These are phyloP conservation scores for Aspergillus transmontanensis DNA, from an alignment of 2,329 filamentous ascomycete species.

Conservation along the genomic window DNA sequence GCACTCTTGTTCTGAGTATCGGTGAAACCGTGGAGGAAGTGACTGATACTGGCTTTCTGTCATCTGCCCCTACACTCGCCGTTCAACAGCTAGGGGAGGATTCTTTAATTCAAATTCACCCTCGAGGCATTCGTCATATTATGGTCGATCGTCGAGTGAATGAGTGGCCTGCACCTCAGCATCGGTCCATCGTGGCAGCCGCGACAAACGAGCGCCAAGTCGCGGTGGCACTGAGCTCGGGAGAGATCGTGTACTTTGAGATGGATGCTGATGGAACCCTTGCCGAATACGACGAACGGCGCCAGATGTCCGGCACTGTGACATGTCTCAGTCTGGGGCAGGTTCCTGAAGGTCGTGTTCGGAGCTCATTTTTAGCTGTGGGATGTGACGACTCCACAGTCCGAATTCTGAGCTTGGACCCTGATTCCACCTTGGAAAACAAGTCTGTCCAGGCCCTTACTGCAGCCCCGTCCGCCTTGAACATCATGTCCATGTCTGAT, in stretches of 20 bases:
- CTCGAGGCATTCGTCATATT: slow-evolving; percentile 93
- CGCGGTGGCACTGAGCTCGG: slow-evolving; percentile 88
- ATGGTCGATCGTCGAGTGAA: slow-evolving; percentile 75
- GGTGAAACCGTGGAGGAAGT: slow-evolving; percentile 97
- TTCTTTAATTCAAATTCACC: slow-evolving; percentile 89
- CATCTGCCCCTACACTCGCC: slow-evolving; percentile 83
- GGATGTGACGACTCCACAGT: slow-evolving; percentile 97
- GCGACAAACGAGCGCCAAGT: slow-evolving; percentile 93
- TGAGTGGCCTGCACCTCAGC: slow-evolving; percentile 90
- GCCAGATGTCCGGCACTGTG: slow-evolving; percentile 92
- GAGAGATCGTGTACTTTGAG: slow-evolving; percentile 97
- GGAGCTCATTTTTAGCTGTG: slow-evolving; percentile 92
- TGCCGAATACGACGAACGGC: slow-evolving; percentile 92
- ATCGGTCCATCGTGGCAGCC: slow-evolving; percentile 92
- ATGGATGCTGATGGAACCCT: slow-evolving; percentile 90
- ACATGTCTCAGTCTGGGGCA: slow-evolving; percentile 92
- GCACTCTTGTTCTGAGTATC: slow-evolving; percentile 89
- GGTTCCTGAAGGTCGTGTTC: slow-evolving; percentile 83
- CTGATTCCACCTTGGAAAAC: slow-evolving; percentile 85
- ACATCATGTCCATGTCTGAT: slow-evolving; percentile 94
- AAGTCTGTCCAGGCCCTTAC: slow-evolving; percentile 94
- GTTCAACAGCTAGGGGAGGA: slow-evolving; percentile 94
- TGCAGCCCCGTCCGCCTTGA: slow-evolving; percentile 82
- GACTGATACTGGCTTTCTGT: slow-evolving; percentile 87
- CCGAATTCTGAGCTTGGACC: slow-evolving; percentile 84